phyloP scores from a whole-genome alignment of 202 grass and related monocot species.

The Elaeis oleifera region DNA sequence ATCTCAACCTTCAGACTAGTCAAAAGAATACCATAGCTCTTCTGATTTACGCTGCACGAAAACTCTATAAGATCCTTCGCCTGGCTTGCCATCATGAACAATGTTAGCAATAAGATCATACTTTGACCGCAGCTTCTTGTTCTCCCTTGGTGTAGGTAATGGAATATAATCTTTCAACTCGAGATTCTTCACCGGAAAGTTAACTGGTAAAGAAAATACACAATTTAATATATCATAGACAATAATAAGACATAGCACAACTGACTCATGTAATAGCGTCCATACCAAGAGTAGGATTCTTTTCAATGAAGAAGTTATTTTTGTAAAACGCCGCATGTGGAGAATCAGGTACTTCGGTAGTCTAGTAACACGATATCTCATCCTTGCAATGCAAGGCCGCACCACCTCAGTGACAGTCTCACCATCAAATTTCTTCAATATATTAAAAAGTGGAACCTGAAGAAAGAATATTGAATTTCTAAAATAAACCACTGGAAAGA shows the following conservation, averaged over 20 bases:
- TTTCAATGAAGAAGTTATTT: slow-evolving; percentile 97
- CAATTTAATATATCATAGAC: not conserved
- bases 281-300: slow-evolving; percentile 89
- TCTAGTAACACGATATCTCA: slow-evolving; percentile 81
- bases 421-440: slow-evolving; percentile 97
- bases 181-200: slow-evolving; percentile 96
- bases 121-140: slow-evolving; percentile 65
- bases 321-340: slow-evolving; percentile 93
- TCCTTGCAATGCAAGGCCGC: slow-evolving; percentile 78
- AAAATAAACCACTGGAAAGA: too few relatives aligned
- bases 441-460: slow-evolving; percentile 91
- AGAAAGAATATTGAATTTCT: not conserved
- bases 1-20: slow-evolving; percentile 3
- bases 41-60: too few relatives aligned
- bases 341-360: slow-evolving; percentile 87
- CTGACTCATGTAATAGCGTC: too few relatives aligned
- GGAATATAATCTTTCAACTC: slow-evolving; percentile 98
- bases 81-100: slow-evolving; percentile 95
- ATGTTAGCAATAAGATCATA: slow-evolving; percentile 95
- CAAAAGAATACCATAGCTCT: slow-evolving; percentile 32
- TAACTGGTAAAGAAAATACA: slow-evolving; percentile 39
- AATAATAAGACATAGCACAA: not conserved
- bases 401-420: slow-evolving; percentile 86
- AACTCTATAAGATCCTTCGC: slow-evolving; percentile 82
- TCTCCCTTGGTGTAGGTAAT: slow-evolving; percentile 64